These are phyloP conservation scores for Xerocomellus chrysenteron DNA, from an alignment of 768 basidiomycete genomes.

Conservation along the genomic window DNA sequence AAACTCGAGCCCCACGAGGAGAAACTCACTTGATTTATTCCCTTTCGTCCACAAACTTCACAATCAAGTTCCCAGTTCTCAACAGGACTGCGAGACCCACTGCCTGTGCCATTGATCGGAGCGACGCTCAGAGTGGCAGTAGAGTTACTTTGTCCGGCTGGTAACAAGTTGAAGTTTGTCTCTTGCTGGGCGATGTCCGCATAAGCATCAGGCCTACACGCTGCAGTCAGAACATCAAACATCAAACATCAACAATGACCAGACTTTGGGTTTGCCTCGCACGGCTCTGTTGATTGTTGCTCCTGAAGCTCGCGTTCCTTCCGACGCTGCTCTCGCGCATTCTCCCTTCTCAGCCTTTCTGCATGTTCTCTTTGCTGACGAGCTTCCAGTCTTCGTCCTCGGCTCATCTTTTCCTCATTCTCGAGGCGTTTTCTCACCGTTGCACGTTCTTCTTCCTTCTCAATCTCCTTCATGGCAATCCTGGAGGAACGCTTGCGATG, in stretches of 20 bases:
- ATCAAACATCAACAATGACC: background rate
- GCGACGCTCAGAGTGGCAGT: background rate
- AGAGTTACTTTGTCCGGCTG: conserved; percentile 7
- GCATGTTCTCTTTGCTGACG: conserved; percentile 58
- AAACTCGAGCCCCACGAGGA: background rate
- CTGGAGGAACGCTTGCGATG: conserved; percentile 92
- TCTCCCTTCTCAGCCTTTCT: conserved; percentile 54
- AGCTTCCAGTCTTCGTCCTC: conserved; percentile 57
- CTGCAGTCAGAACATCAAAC: conserved; percentile 15
- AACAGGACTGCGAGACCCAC: conserved; percentile 52
- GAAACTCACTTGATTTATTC: conserved; percentile 66
- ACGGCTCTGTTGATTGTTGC: conserved; percentile 16
- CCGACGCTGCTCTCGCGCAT: conserved; percentile 53
- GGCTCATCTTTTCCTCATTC: conserved; percentile 64
- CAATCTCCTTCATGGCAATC: conserved; percentile 76
- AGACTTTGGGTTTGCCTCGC: conserved; percentile 15
- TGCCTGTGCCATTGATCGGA: conserved; percentile 31
- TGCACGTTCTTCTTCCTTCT: conserved; percentile 69
- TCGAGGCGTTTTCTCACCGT: conserved; percentile 61
- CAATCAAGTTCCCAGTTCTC: conserved; percentile 88
- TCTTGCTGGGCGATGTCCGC: conserved; percentile 3
- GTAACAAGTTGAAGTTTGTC: background rate
- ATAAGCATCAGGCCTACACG: conserved; percentile 11
- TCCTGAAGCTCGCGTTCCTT: conserved; percentile 35
- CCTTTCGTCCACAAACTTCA: conserved; percentile 75